Percentiles rank a stretch among this genome's conserved stretches.
Conservation (phyloP, 495 filamentous ascomycete genomes). For the Pyrenopolyporus hunteri region DNA sequence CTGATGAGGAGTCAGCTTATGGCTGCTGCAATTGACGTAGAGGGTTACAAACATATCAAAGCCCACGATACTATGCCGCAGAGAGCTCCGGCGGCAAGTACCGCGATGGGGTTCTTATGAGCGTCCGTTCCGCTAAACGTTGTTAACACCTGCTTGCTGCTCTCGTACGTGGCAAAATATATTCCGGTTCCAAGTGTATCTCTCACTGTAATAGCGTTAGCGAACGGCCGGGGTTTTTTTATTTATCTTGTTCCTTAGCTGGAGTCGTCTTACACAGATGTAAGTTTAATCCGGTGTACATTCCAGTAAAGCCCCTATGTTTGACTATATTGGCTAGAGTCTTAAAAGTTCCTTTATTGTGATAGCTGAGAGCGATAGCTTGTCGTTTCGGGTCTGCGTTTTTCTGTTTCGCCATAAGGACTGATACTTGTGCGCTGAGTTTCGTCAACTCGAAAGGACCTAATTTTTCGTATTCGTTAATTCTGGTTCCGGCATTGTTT, state of each 20-base stretch:
- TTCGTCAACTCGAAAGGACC: conserved; percentile 95
- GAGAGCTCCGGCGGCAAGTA: conserved; percentile 74
- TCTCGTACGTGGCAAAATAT: conserved; percentile 93
- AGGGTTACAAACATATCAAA: conserved; percentile 62
- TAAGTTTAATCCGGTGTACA: conserved; percentile 86
- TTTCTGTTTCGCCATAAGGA: conserved; percentile 77
- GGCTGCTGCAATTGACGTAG: neutral
- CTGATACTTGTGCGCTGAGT: conserved; percentile 85
- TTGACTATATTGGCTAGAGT: conserved; percentile 80
- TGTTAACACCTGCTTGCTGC: conserved; percentile 81
- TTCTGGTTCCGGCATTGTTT: neutral
- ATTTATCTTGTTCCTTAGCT: neutral
- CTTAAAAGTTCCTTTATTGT: conserved; percentile 79
- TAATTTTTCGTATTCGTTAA: conserved; percentile 45
- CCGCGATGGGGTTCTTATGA: conserved; percentile 73
- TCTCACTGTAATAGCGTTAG: conserved; percentile 58
- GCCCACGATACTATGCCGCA: conserved; percentile 86
- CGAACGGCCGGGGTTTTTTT: neutral
- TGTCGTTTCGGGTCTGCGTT: conserved; percentile 58
- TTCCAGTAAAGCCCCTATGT: conserved; percentile 74
- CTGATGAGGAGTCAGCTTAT: conserved; percentile 41
- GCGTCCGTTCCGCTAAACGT: conserved; percentile 70
- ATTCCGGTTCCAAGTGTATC: conserved; percentile 89
- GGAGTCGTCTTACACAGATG: conserved; percentile 68
- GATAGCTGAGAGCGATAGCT: conserved; percentile 69